phyloP scores from a whole-genome alignment of 1,284 basidiomycete genomes.

The Mycena sp. region DNA sequence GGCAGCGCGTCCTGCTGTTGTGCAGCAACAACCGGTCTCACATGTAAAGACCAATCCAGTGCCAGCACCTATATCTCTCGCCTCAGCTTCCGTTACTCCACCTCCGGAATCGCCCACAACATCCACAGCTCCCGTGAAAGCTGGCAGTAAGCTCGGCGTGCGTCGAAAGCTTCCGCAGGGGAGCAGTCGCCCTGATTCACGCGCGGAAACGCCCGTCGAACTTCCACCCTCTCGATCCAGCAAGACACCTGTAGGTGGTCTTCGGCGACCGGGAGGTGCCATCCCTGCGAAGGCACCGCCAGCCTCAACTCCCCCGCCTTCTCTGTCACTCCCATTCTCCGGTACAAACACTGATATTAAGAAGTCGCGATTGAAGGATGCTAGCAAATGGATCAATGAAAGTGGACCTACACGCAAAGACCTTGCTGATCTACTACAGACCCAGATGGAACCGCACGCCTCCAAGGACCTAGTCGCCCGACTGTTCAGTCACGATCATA shows the following conservation, averaged over 20 bases:
- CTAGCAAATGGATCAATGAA: constrained; percentile 85
- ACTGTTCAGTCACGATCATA: constrained; percentile 96
- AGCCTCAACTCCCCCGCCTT: constrained; percentile 44
- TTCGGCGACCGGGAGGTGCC: constrained; percentile 59
- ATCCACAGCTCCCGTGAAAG: constrained; percentile 42
- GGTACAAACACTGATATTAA: constrained; percentile 82
- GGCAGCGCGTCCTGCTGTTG: constrained; percentile 62
- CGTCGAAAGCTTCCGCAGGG: constrained; percentile 79
- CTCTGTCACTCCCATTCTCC: constrained; percentile 65
- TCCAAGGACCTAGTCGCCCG: constrained; percentile 81
- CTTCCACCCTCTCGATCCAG: constrained; percentile 46
- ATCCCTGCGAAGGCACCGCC: constrained; percentile 43
- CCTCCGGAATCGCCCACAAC: constrained; percentile 49
- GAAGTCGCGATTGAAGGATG: constrained; percentile 82
- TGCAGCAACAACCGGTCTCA: constrained; percentile 38
- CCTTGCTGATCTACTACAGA: constrained; percentile 86
- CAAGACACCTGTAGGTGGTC: constrained; percentile 53
- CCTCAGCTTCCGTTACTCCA: constrained; percentile 46
- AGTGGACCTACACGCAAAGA: constrained; percentile 86
- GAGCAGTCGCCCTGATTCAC: constrained; percentile 67
- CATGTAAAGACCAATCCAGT: constrained; percentile 36
- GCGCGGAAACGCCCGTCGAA: constrained; percentile 64
- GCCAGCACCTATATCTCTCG: constrained; percentile 28
- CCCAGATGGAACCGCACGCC: constrained; percentile 90
- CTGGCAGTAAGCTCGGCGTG: constrained; percentile 65